phyloP scores from a whole-genome alignment of 345 rosid genomes.

The Hirschfeldia incana region DNA sequence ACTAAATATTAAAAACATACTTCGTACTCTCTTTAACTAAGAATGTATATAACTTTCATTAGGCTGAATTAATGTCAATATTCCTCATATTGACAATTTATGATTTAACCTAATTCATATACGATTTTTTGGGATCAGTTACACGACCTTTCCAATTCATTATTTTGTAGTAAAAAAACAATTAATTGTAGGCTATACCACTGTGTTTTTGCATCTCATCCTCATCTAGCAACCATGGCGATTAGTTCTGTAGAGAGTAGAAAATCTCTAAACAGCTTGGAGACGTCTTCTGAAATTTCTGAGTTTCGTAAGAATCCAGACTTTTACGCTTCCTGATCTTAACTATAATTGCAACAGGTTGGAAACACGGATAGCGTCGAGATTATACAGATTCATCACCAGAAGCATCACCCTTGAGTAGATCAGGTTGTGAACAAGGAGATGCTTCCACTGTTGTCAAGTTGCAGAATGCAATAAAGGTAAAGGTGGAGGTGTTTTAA shows the following conservation, averaged over 20 bases:
- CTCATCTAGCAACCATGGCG: slow-evolving; percentile 55
- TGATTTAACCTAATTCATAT: too few relatives aligned
- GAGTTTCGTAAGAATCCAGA: slow-evolving; percentile 37
- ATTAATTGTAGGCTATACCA: too few relatives aligned
- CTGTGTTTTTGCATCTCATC: neutral
- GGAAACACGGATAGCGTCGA: slow-evolving; percentile 86
- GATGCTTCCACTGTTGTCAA: slow-evolving; percentile 63
- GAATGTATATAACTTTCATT: too few relatives aligned
- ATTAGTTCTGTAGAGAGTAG: slow-evolving; percentile 50
- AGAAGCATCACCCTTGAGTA: slow-evolving; percentile 93
- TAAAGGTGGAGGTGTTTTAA: slow-evolving; percentile 86
- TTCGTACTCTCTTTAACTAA: too few relatives aligned
- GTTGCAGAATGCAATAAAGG: slow-evolving; percentile 86
- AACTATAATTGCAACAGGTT: slow-evolving; percentile 78
- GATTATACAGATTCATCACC: slow-evolving; percentile 94
- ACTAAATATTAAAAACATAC: too few relatives aligned
- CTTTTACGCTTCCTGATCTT: slow-evolving; percentile 86
- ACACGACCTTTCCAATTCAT: too few relatives aligned
- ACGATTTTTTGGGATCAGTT: too few relatives aligned
- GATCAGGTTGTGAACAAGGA: slow-evolving; percentile 59
- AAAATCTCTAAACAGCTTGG: slow-evolving; percentile 42
- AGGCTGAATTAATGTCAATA: too few relatives aligned
- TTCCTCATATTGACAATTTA: too few relatives aligned
- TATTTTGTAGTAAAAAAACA: too few relatives aligned
- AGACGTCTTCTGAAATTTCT: slow-evolving; percentile 21